Base-by-base conservation (phyloP, 2,329 filamentous ascomycete genomes). In the Cordyceps javanica region DNA sequence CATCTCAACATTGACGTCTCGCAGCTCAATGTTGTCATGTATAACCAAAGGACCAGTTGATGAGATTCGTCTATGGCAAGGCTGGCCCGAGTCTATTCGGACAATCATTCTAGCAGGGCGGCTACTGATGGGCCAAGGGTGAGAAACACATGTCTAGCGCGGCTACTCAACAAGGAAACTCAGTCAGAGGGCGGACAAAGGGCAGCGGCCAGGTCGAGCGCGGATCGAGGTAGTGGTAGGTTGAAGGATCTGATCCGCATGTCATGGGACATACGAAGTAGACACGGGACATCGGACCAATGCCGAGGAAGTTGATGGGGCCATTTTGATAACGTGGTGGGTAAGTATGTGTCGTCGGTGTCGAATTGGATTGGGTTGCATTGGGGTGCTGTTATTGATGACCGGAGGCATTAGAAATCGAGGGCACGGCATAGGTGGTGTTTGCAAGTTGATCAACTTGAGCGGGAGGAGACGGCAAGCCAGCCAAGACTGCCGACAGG, bases 101-200 rank as follows among this genome's bases (percentile, higher is more conserved):
- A 10, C 21, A 10, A 2, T 10, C n/a, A 38, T 36, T 30, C 7
- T 21, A 19, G 23, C 16, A 56, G n/a, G 26, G 34, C 32, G 36
- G 45, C 34, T 48, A 38, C n/a, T n/a, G n/a, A n/a, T n/a, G n/a
- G 32, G 32, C 44, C 26, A 34, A 55, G 16, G 36, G 14, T 9
- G 6, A 32, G 11, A 10, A 36, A 13, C 10, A 7, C 3, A n/a
- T 28, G 5, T 41, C 16, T 13, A 39, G 21, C 52, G 53, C 53
- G 53, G 53, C 53, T 55, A 39, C 53, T 25, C 41, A 55, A 48
- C n/a, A 30, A 41, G 42, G 42, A 48, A 48, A 32, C 19, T 48
- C n/a, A n/a, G n/a, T n/a, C n/a, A n/a, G 10, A 26, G 34, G n/a
- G 3, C 3, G 13, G 7, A 28, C 3, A 26, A 4, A 54, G 5